These are phyloP conservation scores for Plasmodium adleri DNA, from an alignment of 169 alveolate genomes.

Conservation along the genomic window DNA sequence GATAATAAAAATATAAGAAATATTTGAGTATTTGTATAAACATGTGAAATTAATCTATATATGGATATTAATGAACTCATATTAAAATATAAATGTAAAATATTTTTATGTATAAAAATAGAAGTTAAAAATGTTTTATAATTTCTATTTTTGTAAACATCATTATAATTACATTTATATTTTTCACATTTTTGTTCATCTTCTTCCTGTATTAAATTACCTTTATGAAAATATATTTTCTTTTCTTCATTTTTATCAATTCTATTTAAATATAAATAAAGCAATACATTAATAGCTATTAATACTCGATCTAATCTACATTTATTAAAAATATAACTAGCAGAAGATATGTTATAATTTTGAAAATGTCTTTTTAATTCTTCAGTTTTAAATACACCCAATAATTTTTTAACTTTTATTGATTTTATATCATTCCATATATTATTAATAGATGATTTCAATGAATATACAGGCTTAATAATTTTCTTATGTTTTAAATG, in stretches of 20 bases:
- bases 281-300: conserved; percentile 25
- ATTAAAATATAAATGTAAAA: conserved; percentile 76
- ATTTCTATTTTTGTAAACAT: conserved; percentile 65
- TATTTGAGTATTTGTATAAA: conserved; percentile 69
- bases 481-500: conserved; percentile 8
- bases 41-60: conserved; percentile 40
- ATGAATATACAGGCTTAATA: conserved; percentile 28
- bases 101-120: conserved; percentile 68
- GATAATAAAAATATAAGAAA: conserved; percentile 35
- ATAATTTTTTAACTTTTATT: conserved; percentile 6
- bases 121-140: conserved; percentile 72
- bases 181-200: conserved; percentile 71
- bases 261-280: conserved; percentile 52
- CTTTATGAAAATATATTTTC: conserved; percentile 59
- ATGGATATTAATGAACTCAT: conserved; percentile 75
- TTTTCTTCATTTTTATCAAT: conserved; percentile 58
- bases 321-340: conserved; percentile 50
- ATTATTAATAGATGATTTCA: conserved; percentile 16
- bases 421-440: conserved; percentile 26
- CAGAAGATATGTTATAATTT: conserved; percentile 9
- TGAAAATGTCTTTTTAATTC: conserved; percentile 24
- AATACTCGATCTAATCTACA: conserved; percentile 70
- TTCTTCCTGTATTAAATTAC: conserved; percentile 49
- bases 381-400: conserved; percentile 11
- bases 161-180: conserved; percentile 72